These are phyloP conservation scores for Pichia sp. DNA, from an alignment of 1,139 yeast genomes.

Conservation along the genomic window DNA sequence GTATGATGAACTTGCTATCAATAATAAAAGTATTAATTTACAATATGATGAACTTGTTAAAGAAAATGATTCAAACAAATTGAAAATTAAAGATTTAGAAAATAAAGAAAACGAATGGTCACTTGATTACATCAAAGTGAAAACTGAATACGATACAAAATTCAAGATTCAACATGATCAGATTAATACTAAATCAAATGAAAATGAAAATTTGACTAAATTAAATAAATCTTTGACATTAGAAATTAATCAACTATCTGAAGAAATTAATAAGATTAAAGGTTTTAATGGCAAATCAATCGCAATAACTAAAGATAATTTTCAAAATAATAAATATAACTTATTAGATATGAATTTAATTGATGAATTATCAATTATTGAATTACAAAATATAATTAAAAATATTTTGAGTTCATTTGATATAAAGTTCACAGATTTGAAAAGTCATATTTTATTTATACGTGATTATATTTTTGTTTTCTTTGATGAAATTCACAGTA, in stretches of 20 bases:
- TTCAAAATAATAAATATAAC: conserved; percentile 5
- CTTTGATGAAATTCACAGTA: conserved; percentile 14
- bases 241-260: not conserved
- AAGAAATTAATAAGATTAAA: not conserved
- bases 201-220: not conserved
- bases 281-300: not conserved
- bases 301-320: not conserved
- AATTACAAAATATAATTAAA: conserved; percentile 15
- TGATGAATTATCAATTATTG: conserved; percentile 11
- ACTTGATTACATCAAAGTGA: not conserved
- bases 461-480: conserved; percentile 14
- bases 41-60: not conserved
- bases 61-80: not conserved
- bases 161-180: not conserved
- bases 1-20: not conserved
- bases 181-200: not conserved
- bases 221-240: not conserved
- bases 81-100: not conserved
- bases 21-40: not conserved
- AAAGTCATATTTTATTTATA: conserved; percentile 11
- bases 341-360: conserved; percentile 11
- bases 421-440: conserved; percentile 8
- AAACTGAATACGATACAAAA: conserved; percentile 2
- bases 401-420: conserved; percentile 14
- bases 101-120: not conserved